phyloP scores from a whole-genome alignment of 805 yeast species.

The Pichia pseudocactophila region DNA sequence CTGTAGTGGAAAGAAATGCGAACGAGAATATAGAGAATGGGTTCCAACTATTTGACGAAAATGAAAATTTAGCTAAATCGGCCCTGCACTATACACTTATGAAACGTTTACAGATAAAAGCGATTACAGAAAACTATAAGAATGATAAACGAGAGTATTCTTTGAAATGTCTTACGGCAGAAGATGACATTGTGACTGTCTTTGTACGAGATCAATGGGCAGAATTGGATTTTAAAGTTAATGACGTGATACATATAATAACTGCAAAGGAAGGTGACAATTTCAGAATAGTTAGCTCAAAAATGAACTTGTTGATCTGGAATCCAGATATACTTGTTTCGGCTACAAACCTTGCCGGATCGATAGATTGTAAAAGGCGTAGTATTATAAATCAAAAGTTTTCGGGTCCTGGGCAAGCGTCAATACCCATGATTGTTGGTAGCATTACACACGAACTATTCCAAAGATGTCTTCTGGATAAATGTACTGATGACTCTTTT shows the following conservation, averaged over 20 bases:
- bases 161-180: slow-evolving; percentile 39
- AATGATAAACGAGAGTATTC: slow-evolving; percentile 40
- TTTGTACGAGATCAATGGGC: slow-evolving; percentile 57
- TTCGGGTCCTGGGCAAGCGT: slow-evolving; percentile 53
- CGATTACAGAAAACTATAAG: slow-evolving; percentile 27
- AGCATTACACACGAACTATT: slow-evolving; percentile 71
- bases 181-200: slow-evolving; percentile 30
- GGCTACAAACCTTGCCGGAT: slow-evolving; percentile 74
- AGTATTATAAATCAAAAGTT: slow-evolving; percentile 53
- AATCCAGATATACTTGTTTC: slow-evolving; percentile 78
- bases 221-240: slow-evolving; percentile 35
- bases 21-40: slow-evolving; percentile 2
- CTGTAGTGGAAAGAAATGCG: neutral
- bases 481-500: slow-evolving; percentile 30
- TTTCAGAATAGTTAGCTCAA: slow-evolving; percentile 43
- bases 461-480: slow-evolving; percentile 42
- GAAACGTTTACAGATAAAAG: slow-evolving; percentile 38
- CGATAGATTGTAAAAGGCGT: slow-evolving; percentile 63
- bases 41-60: slow-evolving; percentile 10
- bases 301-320: slow-evolving; percentile 59
- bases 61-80: slow-evolving; percentile 28
- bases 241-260: slow-evolving; percentile 57
- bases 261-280: slow-evolving; percentile 26
- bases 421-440: slow-evolving; percentile 69
- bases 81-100: slow-evolving; percentile 40